Evolutionary conservation across 202 grass and related monocot species (phyloP).

Genomic region (Panicum virgatum): DNA sequence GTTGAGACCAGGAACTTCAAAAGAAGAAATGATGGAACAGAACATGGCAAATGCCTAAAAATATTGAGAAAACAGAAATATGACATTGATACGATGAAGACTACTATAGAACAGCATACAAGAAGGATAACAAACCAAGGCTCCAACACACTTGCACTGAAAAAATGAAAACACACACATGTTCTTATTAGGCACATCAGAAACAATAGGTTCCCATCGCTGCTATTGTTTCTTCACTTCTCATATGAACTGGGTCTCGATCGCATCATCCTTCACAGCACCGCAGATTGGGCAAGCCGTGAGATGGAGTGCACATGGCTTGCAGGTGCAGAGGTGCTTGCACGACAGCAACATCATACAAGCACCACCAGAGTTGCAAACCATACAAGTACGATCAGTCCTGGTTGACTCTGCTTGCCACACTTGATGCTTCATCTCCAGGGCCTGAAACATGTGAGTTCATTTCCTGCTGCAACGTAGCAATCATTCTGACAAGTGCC

Average conservation of each 20-base stretch:
- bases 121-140: background rate
- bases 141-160: background rate
- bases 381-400: too few relatives aligned
- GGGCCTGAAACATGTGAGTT: background rate
- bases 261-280: too few relatives aligned
- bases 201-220: background rate
- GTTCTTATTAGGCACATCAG: background rate
- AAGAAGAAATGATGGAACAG: background rate
- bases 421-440: background rate
- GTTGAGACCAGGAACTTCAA: too few relatives aligned
- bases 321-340: slow-evolving; percentile 12
- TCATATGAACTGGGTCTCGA: background rate
- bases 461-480: background rate
- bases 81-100: background rate
- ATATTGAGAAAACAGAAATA: background rate
- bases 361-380: too few relatives aligned
- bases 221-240: background rate
- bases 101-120: background rate
- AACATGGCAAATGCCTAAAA: background rate
- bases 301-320: background rate
- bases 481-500: background rate
- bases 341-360: background rate
- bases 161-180: background rate
- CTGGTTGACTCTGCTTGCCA: background rate
- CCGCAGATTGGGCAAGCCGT: too few relatives aligned